Evolutionary conservation across 106 monocot genomes (phyloP), one percentile per base, ranked within the genome.

Genomic region (Alisma plantagoaquatica): DNA sequence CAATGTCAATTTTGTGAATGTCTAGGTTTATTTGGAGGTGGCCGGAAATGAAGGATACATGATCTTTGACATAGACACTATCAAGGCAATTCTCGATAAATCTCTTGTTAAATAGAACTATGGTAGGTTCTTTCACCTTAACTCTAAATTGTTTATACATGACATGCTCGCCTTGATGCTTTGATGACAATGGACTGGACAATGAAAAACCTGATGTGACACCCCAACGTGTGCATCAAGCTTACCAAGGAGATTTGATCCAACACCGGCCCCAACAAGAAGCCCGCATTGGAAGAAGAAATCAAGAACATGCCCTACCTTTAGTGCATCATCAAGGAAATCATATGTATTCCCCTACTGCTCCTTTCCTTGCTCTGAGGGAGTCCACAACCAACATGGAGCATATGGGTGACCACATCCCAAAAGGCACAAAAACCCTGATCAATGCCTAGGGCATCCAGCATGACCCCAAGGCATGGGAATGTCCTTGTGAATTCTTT

Each of bases 321-420:
- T 24, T 65, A 73, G 14, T 66, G 67, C 4, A 72, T 85, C 1
- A 81, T 77, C 24, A 85, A 92, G 66, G 91, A 92, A 46, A 73
- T 81, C 2, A 53, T 92, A 20, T 77, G 91, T n/a, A 80, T 91
- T 5, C 91, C 84, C 75, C 91, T 84, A 0, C 77, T 84, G 0
- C 84, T 75, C 91, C 91, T 3, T 78, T 85, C 59, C 85, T 92
- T 84, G 85, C 85, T 32, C 85, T 81, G 7, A 81, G 82, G 68
- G 78, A 73, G 54, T 78, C 85, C 53, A 61, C 29, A 28, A n/a
- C 81, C 49, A 26, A 58, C 32, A 72, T 85, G 51, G 75, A 76
- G 61, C 63, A 85, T 49, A 75, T 72, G 24, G 85, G 91, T 17
- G 81, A 75, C 55, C 73, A 92, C 69, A 55, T 85, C 28, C 91